Evolutionary conservation across 2,329 filamentous ascomycete species (phyloP).

Genomic region (Stagonosporopsis tanaceti): DNA sequence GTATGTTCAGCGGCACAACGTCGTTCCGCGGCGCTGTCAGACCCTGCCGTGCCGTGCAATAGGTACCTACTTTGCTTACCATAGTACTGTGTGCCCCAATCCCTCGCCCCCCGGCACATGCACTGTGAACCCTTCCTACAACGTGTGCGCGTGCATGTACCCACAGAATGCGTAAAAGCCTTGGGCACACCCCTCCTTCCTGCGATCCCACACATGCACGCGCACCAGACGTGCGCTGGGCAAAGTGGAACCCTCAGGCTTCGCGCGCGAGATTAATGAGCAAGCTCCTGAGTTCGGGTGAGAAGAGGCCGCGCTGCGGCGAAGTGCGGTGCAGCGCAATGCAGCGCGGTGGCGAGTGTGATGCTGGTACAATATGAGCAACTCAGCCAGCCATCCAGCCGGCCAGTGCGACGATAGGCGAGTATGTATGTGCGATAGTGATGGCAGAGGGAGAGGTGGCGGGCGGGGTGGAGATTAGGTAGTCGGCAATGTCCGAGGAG

Average conservation of each 20-base stretch:
- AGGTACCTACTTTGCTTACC: background rate
- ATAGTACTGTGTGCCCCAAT: background rate
- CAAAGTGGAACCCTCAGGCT: background rate
- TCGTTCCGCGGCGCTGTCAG: background rate
- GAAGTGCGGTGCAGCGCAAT: background rate
- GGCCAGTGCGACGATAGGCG: background rate
- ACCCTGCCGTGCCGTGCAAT: background rate
- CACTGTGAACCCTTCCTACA: background rate
- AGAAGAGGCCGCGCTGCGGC: no score
- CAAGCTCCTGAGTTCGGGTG: no score
- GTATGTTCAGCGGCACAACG: no score
- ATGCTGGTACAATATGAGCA: no score
- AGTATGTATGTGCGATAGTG: background rate
- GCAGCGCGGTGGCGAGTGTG: background rate
- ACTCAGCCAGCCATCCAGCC: background rate
- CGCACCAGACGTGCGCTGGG: background rate
- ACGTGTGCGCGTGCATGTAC: background rate
- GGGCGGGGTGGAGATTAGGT: no score
- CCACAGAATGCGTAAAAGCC: background rate
- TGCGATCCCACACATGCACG: background rate
- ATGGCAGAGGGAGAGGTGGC: no score
- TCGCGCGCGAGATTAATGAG: background rate
- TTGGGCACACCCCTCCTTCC: background rate
- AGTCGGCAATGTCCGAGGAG: background rate
- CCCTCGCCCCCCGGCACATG: background rate